Percentiles rank a stretch among this genome's conserved stretches.
Conservation (phyloP, 257 asterid species). For the Cinchona pubescens region DNA sequence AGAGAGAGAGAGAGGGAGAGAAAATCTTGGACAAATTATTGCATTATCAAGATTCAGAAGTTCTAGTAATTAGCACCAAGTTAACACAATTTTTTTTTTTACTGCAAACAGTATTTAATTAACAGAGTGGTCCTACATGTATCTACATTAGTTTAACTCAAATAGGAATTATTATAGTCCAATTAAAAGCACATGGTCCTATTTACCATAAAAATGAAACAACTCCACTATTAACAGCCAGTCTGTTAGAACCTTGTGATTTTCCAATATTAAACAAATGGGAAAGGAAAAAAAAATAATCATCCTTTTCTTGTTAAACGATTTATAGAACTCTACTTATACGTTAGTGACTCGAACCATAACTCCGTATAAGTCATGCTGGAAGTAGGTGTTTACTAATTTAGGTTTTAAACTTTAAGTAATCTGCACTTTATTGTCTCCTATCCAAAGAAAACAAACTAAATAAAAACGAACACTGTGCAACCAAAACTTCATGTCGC, state of each 20-base stretch:
- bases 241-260: constrained; percentile 9
- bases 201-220: constrained; percentile 13
- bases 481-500: constrained; percentile 1
- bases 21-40: neutral
- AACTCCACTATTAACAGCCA: neutral
- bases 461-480: constrained; percentile 6
- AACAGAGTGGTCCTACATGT: constrained; percentile 9
- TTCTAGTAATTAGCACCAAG: constrained; percentile 12
- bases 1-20: too few relatives aligned
- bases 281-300: too few relatives aligned
- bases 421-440: too few relatives aligned
- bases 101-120: neutral
- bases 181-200: constrained; percentile 15
- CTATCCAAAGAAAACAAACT: neutral
- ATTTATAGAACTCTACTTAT: too few relatives aligned
- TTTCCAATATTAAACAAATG: constrained; percentile 1
- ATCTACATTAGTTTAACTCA: neutral
- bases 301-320: too few relatives aligned
- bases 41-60: neutral
- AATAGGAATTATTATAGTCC: neutral
- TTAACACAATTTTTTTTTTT: neutral
- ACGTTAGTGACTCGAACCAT: too few relatives aligned
- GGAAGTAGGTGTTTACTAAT: too few relatives aligned
- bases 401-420: too few relatives aligned
- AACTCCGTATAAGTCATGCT: too few relatives aligned